Evolutionary conservation across 192 early-diverging fungal species (phyloP).

Genomic region (Radiomyces spectabilis): DNA sequence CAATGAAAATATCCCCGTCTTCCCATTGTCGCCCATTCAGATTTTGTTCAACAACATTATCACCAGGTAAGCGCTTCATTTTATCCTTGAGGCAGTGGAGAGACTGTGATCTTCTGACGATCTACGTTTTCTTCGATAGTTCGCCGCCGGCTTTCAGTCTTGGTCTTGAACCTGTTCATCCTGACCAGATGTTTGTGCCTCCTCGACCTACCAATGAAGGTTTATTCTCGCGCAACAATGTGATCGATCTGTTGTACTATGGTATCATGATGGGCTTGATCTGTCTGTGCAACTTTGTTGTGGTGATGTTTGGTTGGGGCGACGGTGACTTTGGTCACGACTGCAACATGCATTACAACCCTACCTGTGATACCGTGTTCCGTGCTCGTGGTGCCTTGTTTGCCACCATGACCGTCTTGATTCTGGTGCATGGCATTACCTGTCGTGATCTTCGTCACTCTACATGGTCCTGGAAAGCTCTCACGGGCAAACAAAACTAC

Average conservation of each 20-base stretch:
- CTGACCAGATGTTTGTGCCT: background rate
- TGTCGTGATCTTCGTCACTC: constrained; percentile 55
- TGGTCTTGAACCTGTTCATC: background rate
- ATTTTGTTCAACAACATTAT: constrained; percentile 74
- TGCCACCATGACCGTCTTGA: constrained; percentile 54
- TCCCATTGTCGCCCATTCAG: constrained; percentile 66
- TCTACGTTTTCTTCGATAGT: constrained; percentile 12
- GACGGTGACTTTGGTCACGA: constrained; percentile 41
- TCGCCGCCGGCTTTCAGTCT: constrained; percentile 35
- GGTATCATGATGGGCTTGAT: constrained; percentile 26
- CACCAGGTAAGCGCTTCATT: constrained; percentile 36
- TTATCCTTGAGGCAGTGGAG: too few relatives aligned
- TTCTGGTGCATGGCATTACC: constrained; percentile 65
- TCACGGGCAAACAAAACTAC: constrained; percentile 38
- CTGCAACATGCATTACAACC: constrained; percentile 44
- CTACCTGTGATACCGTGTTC: constrained; percentile 51
- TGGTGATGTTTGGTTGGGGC: constrained; percentile 50
- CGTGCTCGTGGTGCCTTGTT: constrained; percentile 60
- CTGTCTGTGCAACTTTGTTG: constrained; percentile 49
- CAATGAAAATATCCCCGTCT: constrained; percentile 40
- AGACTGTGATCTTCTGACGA: too few relatives aligned
- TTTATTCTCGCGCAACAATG: background rate
- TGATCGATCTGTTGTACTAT: background rate
- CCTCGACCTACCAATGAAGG: background rate
- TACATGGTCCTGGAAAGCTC: constrained; percentile 39